Conservation (phyloP, 2,329 filamentous ascomycete genomes). For the Sphaerulina vaccinii region DNA sequence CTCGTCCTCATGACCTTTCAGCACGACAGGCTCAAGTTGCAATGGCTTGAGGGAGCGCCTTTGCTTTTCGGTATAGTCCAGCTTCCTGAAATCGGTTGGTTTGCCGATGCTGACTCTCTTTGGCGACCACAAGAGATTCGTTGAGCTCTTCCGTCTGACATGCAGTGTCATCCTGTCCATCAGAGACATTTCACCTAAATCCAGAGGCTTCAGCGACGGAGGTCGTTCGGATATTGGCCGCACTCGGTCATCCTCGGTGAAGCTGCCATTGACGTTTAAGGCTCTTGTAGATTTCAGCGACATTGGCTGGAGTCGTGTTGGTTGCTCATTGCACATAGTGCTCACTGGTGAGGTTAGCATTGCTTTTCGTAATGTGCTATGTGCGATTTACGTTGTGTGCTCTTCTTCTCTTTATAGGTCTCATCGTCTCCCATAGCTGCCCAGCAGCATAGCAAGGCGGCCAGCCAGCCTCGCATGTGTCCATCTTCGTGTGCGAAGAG, state of each 20-base stretch:
- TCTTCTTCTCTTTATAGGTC: constrained; percentile 23
- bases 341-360: too few species aligned
- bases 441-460: constrained; percentile 37
- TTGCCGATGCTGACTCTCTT: constrained; percentile 29
- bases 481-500: constrained; percentile 33
- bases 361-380: too few species aligned
- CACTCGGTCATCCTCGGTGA: constrained; percentile 22
- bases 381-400: constrained; percentile 4
- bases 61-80: constrained; percentile 34
- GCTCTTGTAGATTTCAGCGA: constrained; percentile 13
- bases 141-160: constrained; percentile 21
- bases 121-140: constrained; percentile 15
- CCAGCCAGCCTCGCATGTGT: constrained; percentile 36
- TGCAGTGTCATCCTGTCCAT: constrained; percentile 22
- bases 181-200: constrained; percentile 26
- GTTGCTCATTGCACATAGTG: constrained; percentile 29
- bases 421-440: constrained; percentile 35
- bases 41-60: constrained; percentile 32
- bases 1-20: constrained; percentile 19
- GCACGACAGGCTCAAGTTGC: constrained; percentile 30
- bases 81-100: constrained; percentile 29
- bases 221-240: constrained; percentile 26
- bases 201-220: constrained; percentile 27
- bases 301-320: constrained; percentile 24
- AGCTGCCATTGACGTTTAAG: constrained; percentile 14